Conservation (phyloP, 164 flowering plant species). For the Cinnamomum chago region DNA sequence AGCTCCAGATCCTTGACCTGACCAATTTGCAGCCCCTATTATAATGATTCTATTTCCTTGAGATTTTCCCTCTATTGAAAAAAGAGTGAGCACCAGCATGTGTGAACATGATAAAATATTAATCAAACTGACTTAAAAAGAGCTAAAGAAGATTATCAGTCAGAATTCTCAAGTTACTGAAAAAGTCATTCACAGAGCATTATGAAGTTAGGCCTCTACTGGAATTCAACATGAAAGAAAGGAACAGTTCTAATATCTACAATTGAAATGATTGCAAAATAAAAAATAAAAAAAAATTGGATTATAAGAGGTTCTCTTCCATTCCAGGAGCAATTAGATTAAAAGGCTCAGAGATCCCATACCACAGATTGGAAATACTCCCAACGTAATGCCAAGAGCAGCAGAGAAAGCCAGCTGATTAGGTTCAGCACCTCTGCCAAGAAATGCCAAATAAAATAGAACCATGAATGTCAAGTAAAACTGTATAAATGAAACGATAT, state of each 20-base stretch:
- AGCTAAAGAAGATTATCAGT: background rate
- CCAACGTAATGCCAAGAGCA: constrained; percentile 82
- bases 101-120: background rate
- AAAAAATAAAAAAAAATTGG: background rate
- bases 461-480: background rate
- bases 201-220: too few relatives aligned
- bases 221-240: background rate
- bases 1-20: too few relatives aligned
- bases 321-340: background rate
- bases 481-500: background rate
- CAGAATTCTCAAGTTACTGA: background rate
- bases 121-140: too few relatives aligned
- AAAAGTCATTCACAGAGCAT: background rate
- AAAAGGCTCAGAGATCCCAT: constrained; percentile 10
- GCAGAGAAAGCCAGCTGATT: constrained; percentile 84
- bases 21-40: too few relatives aligned
- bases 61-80: background rate
- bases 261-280: background rate
- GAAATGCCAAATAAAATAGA: background rate
- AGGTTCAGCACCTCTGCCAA: constrained; percentile 78
- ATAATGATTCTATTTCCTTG: background rate
- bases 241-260: background rate
- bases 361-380: constrained; percentile 92
- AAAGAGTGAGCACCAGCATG: background rate
- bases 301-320: background rate